A percentile compares a stretch with the other conserved stretches of the same genome.
phyloP scores from a whole-genome alignment of 805 yeast genomes.

The Blastobotrys peoriensis region DNA sequence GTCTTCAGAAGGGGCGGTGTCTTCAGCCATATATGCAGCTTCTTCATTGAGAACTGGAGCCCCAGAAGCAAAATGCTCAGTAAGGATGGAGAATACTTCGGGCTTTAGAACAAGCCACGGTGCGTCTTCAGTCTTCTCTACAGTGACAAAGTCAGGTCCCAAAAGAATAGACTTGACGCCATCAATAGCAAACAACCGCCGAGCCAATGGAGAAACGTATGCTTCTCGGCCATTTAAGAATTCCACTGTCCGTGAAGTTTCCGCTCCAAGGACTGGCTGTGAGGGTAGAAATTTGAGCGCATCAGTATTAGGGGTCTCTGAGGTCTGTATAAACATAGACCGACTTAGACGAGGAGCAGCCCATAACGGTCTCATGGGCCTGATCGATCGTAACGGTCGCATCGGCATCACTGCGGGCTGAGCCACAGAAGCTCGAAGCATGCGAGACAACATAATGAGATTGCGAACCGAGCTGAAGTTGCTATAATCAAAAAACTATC shows the following conservation, averaged over 20 bases:
- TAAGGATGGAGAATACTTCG: constrained; percentile 47
- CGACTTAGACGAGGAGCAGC: constrained; percentile 6
- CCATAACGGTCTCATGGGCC: background rate
- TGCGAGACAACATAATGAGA: no score
- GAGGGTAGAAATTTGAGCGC: constrained; percentile 83
- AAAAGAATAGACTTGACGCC: constrained; percentile 73
- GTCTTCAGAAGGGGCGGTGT: constrained; percentile 50
- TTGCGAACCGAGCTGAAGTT: no score
- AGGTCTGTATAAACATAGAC: constrained; percentile 59
- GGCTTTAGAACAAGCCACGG: constrained; percentile 72
- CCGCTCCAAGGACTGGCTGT: constrained; percentile 55
- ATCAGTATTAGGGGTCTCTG: constrained; percentile 78
- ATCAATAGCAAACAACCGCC: constrained; percentile 66
- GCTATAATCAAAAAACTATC: no score
- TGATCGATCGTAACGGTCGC: no score
- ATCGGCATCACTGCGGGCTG: no score
- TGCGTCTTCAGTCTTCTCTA: constrained; percentile 55
- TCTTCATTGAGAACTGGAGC: constrained; percentile 45
- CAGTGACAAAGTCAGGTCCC: constrained; percentile 78
- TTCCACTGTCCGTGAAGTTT: constrained; percentile 52
- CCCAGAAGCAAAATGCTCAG: constrained; percentile 39
- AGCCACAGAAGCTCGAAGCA: no score
- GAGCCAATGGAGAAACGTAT: constrained; percentile 65
- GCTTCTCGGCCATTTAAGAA: constrained; percentile 74
- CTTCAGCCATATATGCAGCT: constrained; percentile 31